Percentiles rank a stretch among this genome's conserved stretches.
phyloP scores from a whole-genome alignment of 2,329 filamentous ascomycete species.

The Talaromyces sp. region DNA sequence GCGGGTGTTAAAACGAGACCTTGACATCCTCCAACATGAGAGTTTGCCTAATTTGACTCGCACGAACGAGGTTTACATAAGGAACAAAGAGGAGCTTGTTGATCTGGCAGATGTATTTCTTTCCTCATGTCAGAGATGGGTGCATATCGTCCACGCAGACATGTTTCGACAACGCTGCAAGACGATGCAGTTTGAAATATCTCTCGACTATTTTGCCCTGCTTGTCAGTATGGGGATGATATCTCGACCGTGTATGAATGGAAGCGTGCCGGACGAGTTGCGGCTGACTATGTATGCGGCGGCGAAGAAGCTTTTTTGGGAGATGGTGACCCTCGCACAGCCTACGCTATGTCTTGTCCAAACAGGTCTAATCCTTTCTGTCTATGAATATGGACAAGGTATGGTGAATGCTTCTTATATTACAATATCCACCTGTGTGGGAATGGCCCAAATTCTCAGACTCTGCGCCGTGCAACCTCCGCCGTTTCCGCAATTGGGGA shows the following conservation, averaged over 20 bases:
- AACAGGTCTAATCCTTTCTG: conserved; percentile 6
- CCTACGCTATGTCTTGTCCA: conserved; percentile 1
- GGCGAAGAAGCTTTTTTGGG: conserved; percentile 8
- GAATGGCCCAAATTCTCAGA: conserved; percentile 6
- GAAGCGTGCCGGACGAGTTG: neutral
- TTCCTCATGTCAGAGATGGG: conserved; percentile 7
- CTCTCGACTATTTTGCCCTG: conserved; percentile 1
- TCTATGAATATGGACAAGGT: conserved; percentile 9
- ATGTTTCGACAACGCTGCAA: neutral
- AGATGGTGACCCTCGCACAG: neutral
- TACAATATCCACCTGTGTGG: conserved; percentile 4
- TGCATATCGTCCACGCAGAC: conserved; percentile 3
- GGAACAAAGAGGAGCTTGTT: neutral
- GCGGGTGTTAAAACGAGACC: neutral
- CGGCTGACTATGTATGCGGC: conserved; percentile 1
- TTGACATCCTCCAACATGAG: neutral
- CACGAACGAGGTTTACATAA: neutral
- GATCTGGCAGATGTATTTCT: conserved; percentile 1
- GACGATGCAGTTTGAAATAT: neutral
- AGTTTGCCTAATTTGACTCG: neutral
- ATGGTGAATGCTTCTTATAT: conserved; percentile 5
- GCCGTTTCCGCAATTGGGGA: conserved; percentile 1
- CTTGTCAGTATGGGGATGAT: conserved; percentile 8
- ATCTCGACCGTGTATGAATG: conserved; percentile 1
- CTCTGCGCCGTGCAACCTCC: neutral